Conservation (phyloP, 306 rosid genomes). For the Prunus mongolica region DNA sequence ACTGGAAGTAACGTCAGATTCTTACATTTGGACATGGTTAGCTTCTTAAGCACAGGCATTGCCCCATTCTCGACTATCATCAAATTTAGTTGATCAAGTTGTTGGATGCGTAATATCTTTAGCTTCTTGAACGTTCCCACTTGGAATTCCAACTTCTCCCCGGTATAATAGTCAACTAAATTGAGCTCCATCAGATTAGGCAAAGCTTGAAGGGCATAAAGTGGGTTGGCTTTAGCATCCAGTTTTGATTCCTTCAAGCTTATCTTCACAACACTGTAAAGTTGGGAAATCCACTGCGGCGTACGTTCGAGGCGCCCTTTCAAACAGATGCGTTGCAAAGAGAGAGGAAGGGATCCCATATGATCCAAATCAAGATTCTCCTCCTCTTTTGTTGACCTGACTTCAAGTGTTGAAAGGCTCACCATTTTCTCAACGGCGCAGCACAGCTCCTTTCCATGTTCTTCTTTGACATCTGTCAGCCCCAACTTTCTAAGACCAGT, state of each 20-base stretch:
- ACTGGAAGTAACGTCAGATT: background rate
- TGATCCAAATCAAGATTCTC: slow-evolving; percentile 10
- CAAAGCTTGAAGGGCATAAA: background rate
- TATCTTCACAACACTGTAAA: background rate
- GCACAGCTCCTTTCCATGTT: background rate
- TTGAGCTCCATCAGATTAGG: slow-evolving; percentile 7
- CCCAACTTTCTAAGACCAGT: background rate
- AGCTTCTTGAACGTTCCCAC: slow-evolving; percentile 5
- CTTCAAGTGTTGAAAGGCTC: background rate
- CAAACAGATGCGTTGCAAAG: background rate
- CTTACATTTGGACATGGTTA: slow-evolving; percentile 7
- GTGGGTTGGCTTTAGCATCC: background rate
- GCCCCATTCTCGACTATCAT: background rate
- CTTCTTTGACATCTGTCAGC: background rate
- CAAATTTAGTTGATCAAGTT: slow-evolving; percentile 1
- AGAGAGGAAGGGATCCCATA: background rate
- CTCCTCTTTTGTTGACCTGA: background rate
- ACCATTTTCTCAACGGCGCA: background rate
- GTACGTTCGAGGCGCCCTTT: background rate
- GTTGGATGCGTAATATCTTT: background rate
- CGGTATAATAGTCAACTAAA: background rate
- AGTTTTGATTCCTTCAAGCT: background rate
- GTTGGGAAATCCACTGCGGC: background rate
- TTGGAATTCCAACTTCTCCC: background rate
- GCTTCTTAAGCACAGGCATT: slow-evolving; percentile 16